Evolutionary conservation across 768 basidiomycete genomes (phyloP).

Genomic region (Boletus sp.): DNA sequence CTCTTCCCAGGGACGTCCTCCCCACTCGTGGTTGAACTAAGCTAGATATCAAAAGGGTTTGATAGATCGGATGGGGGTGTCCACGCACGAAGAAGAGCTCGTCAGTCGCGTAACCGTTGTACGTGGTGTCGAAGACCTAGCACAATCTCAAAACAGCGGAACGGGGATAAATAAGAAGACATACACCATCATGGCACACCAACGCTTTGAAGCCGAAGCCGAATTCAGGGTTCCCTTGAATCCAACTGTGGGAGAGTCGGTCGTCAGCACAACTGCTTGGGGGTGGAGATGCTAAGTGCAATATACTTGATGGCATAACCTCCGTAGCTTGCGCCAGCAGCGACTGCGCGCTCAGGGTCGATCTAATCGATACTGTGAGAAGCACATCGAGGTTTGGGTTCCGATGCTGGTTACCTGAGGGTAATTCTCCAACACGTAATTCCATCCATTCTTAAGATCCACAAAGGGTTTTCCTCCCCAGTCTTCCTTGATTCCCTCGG

Average conservation of each 20-base stretch:
- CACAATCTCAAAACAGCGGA: neutral
- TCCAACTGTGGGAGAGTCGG: slow-evolving; percentile 59
- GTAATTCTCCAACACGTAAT: slow-evolving; percentile 59
- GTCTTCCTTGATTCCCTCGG: slow-evolving; percentile 75
- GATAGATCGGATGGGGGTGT: neutral
- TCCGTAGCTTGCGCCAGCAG: slow-evolving; percentile 82
- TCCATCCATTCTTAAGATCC: slow-evolving; percentile 74
- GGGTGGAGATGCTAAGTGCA: neutral
- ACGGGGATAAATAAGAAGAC: slow-evolving; percentile 13
- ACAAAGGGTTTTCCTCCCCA: slow-evolving; percentile 87
- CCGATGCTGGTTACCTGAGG: slow-evolving; percentile 52
- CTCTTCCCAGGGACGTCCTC: slow-evolving; percentile 73
- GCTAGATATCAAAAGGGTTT: neutral
- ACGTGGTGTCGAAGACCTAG: slow-evolving; percentile 71
- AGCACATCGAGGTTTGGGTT: neutral
- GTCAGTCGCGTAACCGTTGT: slow-evolving; percentile 87
- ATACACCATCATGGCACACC: slow-evolving; percentile 87
- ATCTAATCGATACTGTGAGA: slow-evolving; percentile 41
- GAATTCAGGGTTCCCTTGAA: slow-evolving; percentile 89
- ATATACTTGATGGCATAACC: slow-evolving; percentile 85
- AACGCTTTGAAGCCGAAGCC: slow-evolving; percentile 89
- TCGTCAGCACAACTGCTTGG: slow-evolving; percentile 1
- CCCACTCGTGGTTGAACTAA: slow-evolving; percentile 87
- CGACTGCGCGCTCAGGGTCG: slow-evolving; percentile 64
- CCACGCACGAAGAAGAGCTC: slow-evolving; percentile 82